These are phyloP conservation scores for Huiozyma naganishii DNA, from an alignment of 805 yeast genomes.

Conservation along the genomic window DNA sequence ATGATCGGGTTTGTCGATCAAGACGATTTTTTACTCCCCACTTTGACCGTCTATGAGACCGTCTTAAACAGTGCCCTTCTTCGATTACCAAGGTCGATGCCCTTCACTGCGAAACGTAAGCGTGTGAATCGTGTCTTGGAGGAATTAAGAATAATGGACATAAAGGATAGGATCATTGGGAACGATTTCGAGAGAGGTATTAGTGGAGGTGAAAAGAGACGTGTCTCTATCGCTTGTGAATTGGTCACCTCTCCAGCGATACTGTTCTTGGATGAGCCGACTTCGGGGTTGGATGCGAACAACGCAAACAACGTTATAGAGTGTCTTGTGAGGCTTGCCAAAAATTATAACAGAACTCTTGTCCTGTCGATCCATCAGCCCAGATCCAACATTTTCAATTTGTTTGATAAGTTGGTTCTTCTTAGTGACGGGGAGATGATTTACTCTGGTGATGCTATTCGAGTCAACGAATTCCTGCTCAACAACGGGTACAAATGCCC, in stretches of 20 bases:
- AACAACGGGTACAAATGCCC: slow-evolving; percentile 77
- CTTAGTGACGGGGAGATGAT: slow-evolving; percentile 78
- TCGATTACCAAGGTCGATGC: slow-evolving; percentile 74
- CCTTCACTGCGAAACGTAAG: slow-evolving; percentile 56
- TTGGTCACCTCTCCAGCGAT: slow-evolving; percentile 81
- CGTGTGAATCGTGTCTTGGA: slow-evolving; percentile 77
- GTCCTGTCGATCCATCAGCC: slow-evolving; percentile 96
- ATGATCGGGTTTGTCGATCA: slow-evolving; percentile 93
- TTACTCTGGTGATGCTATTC: slow-evolving; percentile 75
- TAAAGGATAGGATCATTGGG: slow-evolving; percentile 81
- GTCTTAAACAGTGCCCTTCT: slow-evolving; percentile 84
- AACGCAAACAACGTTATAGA: slow-evolving; percentile 90
- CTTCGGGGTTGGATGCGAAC: slow-evolving; percentile 90
- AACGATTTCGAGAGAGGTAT: slow-evolving; percentile 83
- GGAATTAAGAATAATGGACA: slow-evolving; percentile 73
- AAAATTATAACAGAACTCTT: slow-evolving; percentile 74
- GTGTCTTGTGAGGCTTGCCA: slow-evolving; percentile 66
- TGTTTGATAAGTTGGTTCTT: slow-evolving; percentile 73
- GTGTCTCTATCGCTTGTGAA: slow-evolving; percentile 91
- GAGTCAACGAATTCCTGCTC: slow-evolving; percentile 65
- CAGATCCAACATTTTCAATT: slow-evolving; percentile 84
- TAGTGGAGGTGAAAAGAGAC: slow-evolving; percentile 72
- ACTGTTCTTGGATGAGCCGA: slow-evolving; percentile 81
- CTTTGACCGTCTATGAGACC: slow-evolving; percentile 91
- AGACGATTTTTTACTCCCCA: slow-evolving; percentile 82